Evolutionary conservation across 208 protist species (phyloP), one percentile per base, ranked within the genome.

Genomic region (Herpetomonas muscarum): DNA sequence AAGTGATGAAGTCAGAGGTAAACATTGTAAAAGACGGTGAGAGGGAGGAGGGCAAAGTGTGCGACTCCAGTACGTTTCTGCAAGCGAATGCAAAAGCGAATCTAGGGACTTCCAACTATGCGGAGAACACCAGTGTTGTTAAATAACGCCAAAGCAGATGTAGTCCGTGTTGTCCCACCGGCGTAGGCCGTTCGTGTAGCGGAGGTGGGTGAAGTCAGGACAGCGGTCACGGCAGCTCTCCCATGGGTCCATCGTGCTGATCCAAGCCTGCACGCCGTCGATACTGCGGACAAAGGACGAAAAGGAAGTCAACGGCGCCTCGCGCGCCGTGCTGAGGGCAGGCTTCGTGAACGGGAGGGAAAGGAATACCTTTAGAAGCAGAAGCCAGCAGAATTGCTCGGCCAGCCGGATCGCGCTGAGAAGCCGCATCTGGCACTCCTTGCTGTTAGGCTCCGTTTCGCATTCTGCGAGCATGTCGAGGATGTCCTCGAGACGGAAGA

Each of bases 91-190:
- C n/a, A n/a, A n/a, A n/a, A n/a, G n/a, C n/a, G n/a, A n/a, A n/a
- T n/a, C n/a, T n/a, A n/a, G n/a, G n/a, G n/a, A n/a, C n/a, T n/a
- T n/a, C n/a, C n/a, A n/a, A n/a, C n/a, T n/a, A n/a, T n/a, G n/a
- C 44, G 19, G 47, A n/a, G 32, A 59, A 36, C 44, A 24, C 44
- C 12, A 6, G 12, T 48, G 44, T 46, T 39, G 10, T 46, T 55
- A 85, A 13, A 70, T 22, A 5, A 55, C 72, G 7, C 75, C 78
- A 46, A 81, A 82, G 61, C 76, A 88, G 25, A 94, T 82, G 75
- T 90, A 94, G 48, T 76, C 61, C 17, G 66, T 60, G 30, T 79
- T 68, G 49, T 94, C 88, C 88, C 88, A 94, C 0, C 88, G 70
- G 21, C 88, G 81, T 39, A 92, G 67, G 10, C 73, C 76, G 51